Evolutionary conservation across 495 filamentous ascomycete species (phyloP).

Genomic region (Collariella sp.): DNA sequence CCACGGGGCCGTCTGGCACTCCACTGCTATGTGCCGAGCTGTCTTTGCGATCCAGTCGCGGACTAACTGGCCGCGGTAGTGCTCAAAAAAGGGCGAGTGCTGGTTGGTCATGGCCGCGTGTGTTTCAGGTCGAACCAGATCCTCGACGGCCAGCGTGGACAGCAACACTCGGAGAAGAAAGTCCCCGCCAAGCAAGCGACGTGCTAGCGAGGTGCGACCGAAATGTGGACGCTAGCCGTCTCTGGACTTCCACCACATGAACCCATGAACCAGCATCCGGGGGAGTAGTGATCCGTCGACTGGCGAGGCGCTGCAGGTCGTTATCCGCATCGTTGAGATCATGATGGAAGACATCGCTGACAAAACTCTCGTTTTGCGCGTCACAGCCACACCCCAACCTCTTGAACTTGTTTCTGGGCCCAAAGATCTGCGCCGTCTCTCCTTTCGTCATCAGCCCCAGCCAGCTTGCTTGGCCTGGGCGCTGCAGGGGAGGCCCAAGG

Average conservation of each 20-base stretch:
- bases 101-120: constrained; percentile 20
- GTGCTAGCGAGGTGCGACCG: background rate
- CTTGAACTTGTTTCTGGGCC: background rate
- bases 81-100: constrained; percentile 8
- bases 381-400: constrained; percentile 8
- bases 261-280: too few species aligned
- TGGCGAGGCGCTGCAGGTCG: background rate
- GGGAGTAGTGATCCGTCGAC: background rate
- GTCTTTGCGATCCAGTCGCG: background rate
- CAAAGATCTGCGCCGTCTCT: background rate
- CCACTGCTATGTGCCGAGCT: background rate
- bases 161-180: background rate
- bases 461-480: background rate
- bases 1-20: background rate
- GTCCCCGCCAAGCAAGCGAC: constrained; percentile 1
- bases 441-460: constrained; percentile 8
- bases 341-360: background rate
- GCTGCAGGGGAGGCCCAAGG: background rate
- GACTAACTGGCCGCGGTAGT: constrained; percentile 3
- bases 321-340: background rate
- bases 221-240: background rate
- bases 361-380: background rate
- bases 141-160: background rate
- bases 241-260: too few species aligned
- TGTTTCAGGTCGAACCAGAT: constrained; percentile 26